A percentile compares a stretch with the other conserved stretches of the same genome.
These are phyloP conservation scores for Bauhinia variegata DNA, from an alignment of 306 rosid genomes.

Conservation along the genomic window DNA sequence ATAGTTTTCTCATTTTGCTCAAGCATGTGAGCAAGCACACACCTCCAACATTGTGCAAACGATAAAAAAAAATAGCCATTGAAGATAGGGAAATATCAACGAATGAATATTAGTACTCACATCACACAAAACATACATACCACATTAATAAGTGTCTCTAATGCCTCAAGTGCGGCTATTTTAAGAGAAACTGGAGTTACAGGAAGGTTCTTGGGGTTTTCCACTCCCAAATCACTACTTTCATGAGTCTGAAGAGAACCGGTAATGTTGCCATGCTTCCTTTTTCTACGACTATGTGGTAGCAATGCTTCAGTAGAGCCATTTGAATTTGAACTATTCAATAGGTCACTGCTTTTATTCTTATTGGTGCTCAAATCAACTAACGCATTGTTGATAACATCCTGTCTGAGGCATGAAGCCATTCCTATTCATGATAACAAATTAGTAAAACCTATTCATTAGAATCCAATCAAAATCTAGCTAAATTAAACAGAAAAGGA, in stretches of 20 bases:
- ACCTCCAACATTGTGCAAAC: conserved; percentile 16
- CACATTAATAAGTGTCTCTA: conserved; percentile 78
- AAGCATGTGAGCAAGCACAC: not conserved
- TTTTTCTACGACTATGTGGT: conserved; percentile 54
- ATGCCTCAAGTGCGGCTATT: conserved; percentile 86
- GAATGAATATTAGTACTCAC: conserved; percentile 13
- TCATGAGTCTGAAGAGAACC: conserved; percentile 52
- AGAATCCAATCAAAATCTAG: conserved; percentile 24
- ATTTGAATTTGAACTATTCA: conserved; percentile 45
- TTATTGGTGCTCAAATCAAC: conserved; percentile 64
- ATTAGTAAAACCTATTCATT: conserved; percentile 37
- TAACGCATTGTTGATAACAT: conserved; percentile 63
- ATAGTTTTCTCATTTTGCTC: not conserved
- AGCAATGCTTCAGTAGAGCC: conserved; percentile 41
- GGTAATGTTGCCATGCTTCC: conserved; percentile 53
- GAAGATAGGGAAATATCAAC: conserved; percentile 14
- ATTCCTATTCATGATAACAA: conserved; percentile 63
- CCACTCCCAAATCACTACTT: conserved; percentile 42
- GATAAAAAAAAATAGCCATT: conserved; percentile 9
- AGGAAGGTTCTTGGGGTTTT: conserved; percentile 36
- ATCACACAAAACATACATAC: conserved; percentile 47
- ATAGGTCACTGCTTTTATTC: conserved; percentile 39
- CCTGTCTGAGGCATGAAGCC: conserved; percentile 67
- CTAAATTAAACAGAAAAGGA: conserved; percentile 21
- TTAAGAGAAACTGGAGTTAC: conserved; percentile 56